Percentiles rank a stretch among this genome's conserved stretches.
phyloP scores from a whole-genome alignment of 495 filamentous ascomycete species.

The Aspergillus nidulans region DNA sequence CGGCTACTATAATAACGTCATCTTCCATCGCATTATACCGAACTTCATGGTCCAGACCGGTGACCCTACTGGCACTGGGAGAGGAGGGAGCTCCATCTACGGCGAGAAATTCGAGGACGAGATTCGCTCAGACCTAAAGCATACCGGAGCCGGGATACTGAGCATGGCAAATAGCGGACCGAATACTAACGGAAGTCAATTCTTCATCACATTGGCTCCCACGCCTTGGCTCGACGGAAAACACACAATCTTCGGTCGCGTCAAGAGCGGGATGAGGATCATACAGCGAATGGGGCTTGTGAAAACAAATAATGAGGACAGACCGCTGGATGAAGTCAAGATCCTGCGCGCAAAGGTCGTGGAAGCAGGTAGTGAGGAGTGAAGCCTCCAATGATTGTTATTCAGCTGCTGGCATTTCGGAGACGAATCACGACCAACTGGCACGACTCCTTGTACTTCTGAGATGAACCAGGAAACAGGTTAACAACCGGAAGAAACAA shows the following conservation, averaged over 20 bases:
- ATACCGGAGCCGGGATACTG: conserved; percentile 89
- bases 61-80: conserved; percentile 92
- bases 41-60: conserved; percentile 98
- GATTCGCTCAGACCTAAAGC: conserved; percentile 70
- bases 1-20: conserved; percentile 78
- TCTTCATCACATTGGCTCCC: conserved; percentile 90
- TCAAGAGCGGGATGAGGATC: conserved; percentile 76
- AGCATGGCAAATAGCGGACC: conserved; percentile 96
- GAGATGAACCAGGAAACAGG: background rate
- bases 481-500: background rate
- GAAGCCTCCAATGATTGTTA: conserved; percentile 10
- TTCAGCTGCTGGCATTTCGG: background rate
- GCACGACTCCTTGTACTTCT: background rate
- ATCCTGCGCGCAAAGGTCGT: conserved; percentile 69
- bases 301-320: conserved; percentile 75
- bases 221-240: conserved; percentile 97
- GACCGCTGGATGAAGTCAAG: conserved; percentile 77
- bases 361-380: conserved; percentile 49
- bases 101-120: conserved; percentile 96
- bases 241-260: conserved; percentile 94
- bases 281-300: conserved; percentile 89
- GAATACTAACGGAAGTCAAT: conserved; percentile 85
- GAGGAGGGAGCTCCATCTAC: conserved; percentile 86
- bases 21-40: conserved; percentile 93
- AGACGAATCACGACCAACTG: background rate